Conservation (phyloP, 2,329 filamentous ascomycete genomes). For the Aplosporella prunicola region DNA sequence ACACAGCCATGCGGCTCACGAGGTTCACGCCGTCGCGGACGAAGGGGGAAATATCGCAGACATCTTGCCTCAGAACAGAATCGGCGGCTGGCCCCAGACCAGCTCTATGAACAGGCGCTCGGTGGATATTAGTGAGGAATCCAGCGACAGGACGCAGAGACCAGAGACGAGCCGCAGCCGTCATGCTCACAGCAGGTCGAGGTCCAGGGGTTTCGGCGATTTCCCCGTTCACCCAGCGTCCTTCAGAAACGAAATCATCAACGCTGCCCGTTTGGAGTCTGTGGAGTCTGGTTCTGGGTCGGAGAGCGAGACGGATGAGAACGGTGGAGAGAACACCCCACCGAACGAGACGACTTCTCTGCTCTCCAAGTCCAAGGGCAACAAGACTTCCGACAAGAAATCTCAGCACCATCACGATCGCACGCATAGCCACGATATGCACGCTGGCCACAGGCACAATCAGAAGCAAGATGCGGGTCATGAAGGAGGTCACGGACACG, state of each 20-base stretch:
- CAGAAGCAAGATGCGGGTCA: slow-evolving; percentile 53
- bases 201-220: slow-evolving; percentile 50
- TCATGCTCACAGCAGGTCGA: slow-evolving; percentile 46
- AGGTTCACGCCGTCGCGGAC: slow-evolving; percentile 40
- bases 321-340: slow-evolving; percentile 32
- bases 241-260: slow-evolving; percentile 87
- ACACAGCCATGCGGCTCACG: slow-evolving; percentile 31
- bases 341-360: slow-evolving; percentile 30
- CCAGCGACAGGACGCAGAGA: slow-evolving; percentile 1
- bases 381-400: slow-evolving; percentile 14
- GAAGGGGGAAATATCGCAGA: slow-evolving; percentile 52
- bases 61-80: slow-evolving; percentile 52
- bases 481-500: slow-evolving; percentile 48
- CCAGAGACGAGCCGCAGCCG: background rate
- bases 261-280: slow-evolving; percentile 57
- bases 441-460: slow-evolving; percentile 71
- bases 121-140: background rate
- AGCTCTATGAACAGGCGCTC: slow-evolving; percentile 3
- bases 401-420: slow-evolving; percentile 15
- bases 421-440: slow-evolving; percentile 28
- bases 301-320: slow-evolving; percentile 38
- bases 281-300: slow-evolving; percentile 46
- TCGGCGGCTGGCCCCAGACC: slow-evolving; percentile 41
- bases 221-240: slow-evolving; percentile 81
- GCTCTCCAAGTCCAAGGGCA: slow-evolving; percentile 26